Base-by-base conservation (phyloP, 2,329 filamentous ascomycete genomes). In the Exophiala oligosperma region DNA sequence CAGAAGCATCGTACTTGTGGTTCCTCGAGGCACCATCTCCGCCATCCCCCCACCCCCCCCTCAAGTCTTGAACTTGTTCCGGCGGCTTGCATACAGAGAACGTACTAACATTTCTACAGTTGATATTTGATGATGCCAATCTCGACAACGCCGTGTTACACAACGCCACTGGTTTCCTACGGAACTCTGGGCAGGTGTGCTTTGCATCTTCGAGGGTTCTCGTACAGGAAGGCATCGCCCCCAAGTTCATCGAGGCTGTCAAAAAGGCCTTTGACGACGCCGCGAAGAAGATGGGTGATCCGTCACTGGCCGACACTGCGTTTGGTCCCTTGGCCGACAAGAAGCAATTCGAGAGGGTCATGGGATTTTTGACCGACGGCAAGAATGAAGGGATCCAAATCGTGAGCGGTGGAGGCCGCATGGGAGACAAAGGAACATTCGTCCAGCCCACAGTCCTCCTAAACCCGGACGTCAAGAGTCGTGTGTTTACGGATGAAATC, bases 321-420 rank as follows among this genome's bases (percentile, higher is more conserved):
- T 89, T 91, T 69, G 89, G 89, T 0, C 89, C 89, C 0, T 87
- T 91, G 68, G 84, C 91, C 40, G 89, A 87, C 4, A 87, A 87
- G 70, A 74, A 79, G 12, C 89, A 92, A 69, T 89, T 87, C 67
- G 87, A 91, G 49, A 79, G 85, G 37, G 82, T 93, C 2, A 78
- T 92, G 43, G 80, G 79, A 1, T 93, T 88, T 70, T 84, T 92
- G 41, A 83, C 90, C 54, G 70, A 80, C 6, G 89, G 87, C 14
- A 89, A 89, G 70, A 79, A 79, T 2, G 87, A 90, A 69, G 89
- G 88, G n/a, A 87, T 88, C 0, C 87, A 79, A 7, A 77, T 92
- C 1, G 76, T 82, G 24, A 73, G 81, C 1, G 89, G 89, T 14
- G 89, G 89, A 9, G 81, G 81, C 66, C 75, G 82, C 51, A 79